These are phyloP conservation scores for Tricholoma sp. DNA, from an alignment of 768 basidiomycete genomes.

Conservation along the genomic window DNA sequence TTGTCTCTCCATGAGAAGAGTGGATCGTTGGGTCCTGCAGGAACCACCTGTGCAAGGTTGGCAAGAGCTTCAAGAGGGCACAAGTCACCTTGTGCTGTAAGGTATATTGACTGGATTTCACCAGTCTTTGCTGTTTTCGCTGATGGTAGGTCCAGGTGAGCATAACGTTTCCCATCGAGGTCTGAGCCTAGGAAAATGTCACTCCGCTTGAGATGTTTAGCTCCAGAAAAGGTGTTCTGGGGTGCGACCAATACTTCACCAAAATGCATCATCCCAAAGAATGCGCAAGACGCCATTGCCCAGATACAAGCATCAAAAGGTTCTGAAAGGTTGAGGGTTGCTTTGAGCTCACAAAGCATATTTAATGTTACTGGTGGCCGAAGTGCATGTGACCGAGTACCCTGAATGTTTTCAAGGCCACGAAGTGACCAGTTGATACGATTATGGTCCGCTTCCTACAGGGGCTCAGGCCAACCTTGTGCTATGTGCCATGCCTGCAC, in stretches of 20 bases:
- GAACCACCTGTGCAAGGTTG: background rate
- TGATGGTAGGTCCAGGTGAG: background rate
- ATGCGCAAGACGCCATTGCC: constrained; percentile 30
- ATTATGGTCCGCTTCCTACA: background rate
- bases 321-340: background rate
- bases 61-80: background rate
- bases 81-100: background rate
- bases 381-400: background rate
- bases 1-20: background rate
- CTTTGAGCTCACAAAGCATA: constrained; percentile 5
- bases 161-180: background rate
- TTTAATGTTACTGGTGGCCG: constrained; percentile 6
- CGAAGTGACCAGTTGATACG: constrained; percentile 5
- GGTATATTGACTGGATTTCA: background rate
- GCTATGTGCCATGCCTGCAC: constrained; percentile 5
- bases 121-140: background rate
- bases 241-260: background rate
- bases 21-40: background rate
- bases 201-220: background rate
- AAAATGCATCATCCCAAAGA: constrained; percentile 24
- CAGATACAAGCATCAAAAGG: constrained; percentile 30
- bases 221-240: too few relatives aligned
- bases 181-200: background rate
- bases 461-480: constrained; percentile 8
- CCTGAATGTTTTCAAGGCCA: constrained; percentile 6